These are phyloP conservation scores for Ophiostoma montium DNA, from an alignment of 2,329 filamentous ascomycete genomes.

Conservation along the genomic window DNA sequence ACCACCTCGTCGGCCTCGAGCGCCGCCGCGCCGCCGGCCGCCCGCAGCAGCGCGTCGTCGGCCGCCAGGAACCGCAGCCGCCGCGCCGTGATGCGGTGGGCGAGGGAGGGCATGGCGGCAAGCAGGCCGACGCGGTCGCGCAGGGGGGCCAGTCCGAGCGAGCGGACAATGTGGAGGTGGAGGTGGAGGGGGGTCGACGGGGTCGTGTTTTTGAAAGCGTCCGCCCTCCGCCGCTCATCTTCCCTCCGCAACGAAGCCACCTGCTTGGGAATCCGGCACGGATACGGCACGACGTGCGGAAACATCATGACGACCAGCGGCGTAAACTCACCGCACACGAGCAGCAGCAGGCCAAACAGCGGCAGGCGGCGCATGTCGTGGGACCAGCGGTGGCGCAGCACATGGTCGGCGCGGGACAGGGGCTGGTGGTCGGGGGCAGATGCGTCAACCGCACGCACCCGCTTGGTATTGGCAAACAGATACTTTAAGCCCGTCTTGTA, in stretches of 20 bases:
- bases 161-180: slow-evolving; percentile 22
- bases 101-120: slow-evolving; percentile 29
- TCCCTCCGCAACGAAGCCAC: slow-evolving; percentile 40
- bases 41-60: slow-evolving; percentile 57
- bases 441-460: slow-evolving; percentile 5
- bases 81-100: slow-evolving; percentile 37
- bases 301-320: slow-evolving; percentile 64
- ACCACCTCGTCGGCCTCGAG: slow-evolving; percentile 51
- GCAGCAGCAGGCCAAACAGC: slow-evolving; percentile 58
- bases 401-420: slow-evolving; percentile 50
- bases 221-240: slow-evolving; percentile 36
- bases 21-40: slow-evolving; percentile 43
- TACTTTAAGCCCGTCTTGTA: slow-evolving; percentile 76
- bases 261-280: slow-evolving; percentile 73
- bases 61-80: slow-evolving; percentile 48
- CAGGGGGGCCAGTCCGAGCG: slow-evolving; percentile 28
- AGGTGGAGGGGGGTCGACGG: too few species aligned
- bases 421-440: slow-evolving; percentile 8
- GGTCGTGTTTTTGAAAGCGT: slow-evolving; percentile 29
- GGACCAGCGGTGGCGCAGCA: slow-evolving; percentile 51
- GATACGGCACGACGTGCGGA: slow-evolving; percentile 57
- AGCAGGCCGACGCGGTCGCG: slow-evolving; percentile 35
- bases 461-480: slow-evolving; percentile 47
- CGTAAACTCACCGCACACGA: slow-evolving; percentile 76
- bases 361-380: slow-evolving; percentile 69